These are phyloP conservation scores for Phytopythium kandeliae DNA, from an alignment of 352 stramenopile genomes.

Conservation along the genomic window DNA sequence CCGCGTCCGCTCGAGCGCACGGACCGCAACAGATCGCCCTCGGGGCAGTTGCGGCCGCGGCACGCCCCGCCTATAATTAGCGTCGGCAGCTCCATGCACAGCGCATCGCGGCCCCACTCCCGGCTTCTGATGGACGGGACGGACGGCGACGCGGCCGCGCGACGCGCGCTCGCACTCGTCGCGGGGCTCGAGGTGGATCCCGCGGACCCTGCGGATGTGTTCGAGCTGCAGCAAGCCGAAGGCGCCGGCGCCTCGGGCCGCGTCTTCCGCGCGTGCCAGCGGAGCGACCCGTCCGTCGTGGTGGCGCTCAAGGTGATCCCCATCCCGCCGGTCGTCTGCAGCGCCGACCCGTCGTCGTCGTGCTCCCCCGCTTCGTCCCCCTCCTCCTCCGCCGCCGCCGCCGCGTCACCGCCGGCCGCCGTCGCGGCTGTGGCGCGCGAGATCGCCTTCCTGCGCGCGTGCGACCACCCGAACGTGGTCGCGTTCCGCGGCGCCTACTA, in stretches of 20 bases:
- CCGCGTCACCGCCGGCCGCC: slow-evolving; percentile 57
- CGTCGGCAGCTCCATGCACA: no score
- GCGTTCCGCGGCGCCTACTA: slow-evolving; percentile 77
- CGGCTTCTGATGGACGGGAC: not conserved
- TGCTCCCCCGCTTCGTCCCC: no score
- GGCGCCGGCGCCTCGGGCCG: slow-evolving; percentile 61
- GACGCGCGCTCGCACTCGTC: slow-evolving; percentile 25
- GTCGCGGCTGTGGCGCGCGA: slow-evolving; percentile 60
- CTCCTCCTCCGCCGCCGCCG: slow-evolving; percentile 17
- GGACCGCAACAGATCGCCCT: no score
- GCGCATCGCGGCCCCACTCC: no score
- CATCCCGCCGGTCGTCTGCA: slow-evolving; percentile 48
- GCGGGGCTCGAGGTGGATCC: slow-evolving; percentile 52
- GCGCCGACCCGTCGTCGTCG: slow-evolving; percentile 20
- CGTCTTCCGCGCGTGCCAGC: slow-evolving; percentile 61
- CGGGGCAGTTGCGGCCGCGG: no score
- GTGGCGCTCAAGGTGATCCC: slow-evolving; percentile 75
- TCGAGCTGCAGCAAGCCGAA: slow-evolving; percentile 72
- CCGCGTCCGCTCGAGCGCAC: no score
- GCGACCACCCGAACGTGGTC: slow-evolving; percentile 71
- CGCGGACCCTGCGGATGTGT: slow-evolving; percentile 57
- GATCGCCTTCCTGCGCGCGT: slow-evolving; percentile 70
- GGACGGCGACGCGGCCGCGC: not conserved
- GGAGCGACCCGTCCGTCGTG: slow-evolving; percentile 24
- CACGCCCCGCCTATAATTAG: no score